Evolutionary conservation across 495 filamentous ascomycete species (phyloP), one percentile per base, ranked within the genome.

Genomic region (Staphylotrichum longicolle): DNA sequence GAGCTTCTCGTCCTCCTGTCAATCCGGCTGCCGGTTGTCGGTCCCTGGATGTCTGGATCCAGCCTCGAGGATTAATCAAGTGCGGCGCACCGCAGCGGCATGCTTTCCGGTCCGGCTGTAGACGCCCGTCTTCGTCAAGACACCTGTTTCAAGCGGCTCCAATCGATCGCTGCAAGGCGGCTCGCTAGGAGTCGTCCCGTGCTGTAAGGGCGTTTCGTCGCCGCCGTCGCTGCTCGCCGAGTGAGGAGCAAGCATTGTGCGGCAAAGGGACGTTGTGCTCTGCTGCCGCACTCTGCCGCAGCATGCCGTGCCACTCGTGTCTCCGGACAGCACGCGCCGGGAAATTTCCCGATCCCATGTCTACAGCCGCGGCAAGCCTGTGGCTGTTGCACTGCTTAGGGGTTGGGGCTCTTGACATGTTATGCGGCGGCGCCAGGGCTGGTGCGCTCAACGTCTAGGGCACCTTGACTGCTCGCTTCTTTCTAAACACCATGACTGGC

Each of bases 131-230:
- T 54, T 11, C 40, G 8, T 14, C 40, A n/a, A 14, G 57, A 60
- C 63, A 64, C 52, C 52, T 57, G 63, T 64, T 44, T 51, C 53
- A 64, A 60, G 44, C 53, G 39, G 57, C 45, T 45, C 57, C 57
- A 57, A 55, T 52, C 57, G 35, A 64, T 57, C 27, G n/a, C 27
- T n/a, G 33, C 15, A 30, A 34, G 41, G 49, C 48, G 58, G 58
- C 50, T 41, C 58, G 50, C 15, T 11, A 6, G 40, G 14, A 32
- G 20, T 47, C 42, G 12, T 52, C 4, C 41, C 10, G 1, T 37
- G 30, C 48, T 60, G 40, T 35, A 20, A 37, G 41, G 48, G 49
- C 48, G 15, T 37, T 54, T 44, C 52, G 27, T 48, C 45, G 45
- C 39, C 15, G 45, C 53, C 14, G 48, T 40, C n/a, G 8, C 11